Conservation (phyloP, 176 grass and related monocot species). For the Ampelocalamus luodianensis region DNA sequence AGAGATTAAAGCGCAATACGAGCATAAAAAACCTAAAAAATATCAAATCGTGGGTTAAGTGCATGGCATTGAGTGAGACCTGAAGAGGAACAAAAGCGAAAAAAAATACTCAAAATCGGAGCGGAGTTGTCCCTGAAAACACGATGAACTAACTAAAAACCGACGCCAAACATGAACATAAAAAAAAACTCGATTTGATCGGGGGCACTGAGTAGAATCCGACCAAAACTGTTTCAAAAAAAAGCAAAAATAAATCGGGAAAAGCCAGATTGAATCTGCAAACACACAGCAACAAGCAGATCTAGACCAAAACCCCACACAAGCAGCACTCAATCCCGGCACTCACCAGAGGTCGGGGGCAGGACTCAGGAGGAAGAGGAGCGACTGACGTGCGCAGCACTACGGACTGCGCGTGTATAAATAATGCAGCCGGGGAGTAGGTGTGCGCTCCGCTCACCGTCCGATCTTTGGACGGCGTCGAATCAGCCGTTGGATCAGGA, state of each 20-base stretch:
- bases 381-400: constrained; percentile 12
- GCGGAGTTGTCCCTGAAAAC: neutral
- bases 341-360: constrained; percentile 43
- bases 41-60: neutral
- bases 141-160: neutral
- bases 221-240: neutral
- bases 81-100: neutral
- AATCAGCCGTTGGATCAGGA: constrained; percentile 20
- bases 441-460: neutral
- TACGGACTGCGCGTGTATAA: neutral
- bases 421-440: constrained; percentile 28
- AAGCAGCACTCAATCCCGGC: neutral
- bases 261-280: neutral
- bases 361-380: neutral
- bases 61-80: neutral
- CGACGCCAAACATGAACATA: neutral
- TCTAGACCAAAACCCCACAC: neutral
- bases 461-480: neutral
- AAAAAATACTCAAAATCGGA: neutral
- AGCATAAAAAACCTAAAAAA: neutral
- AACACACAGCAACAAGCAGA: neutral
- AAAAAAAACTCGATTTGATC: neutral
- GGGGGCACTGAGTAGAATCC: neutral
- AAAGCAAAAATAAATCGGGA: neutral
- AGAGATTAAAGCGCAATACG: neutral